A percentile compares a stretch with the other conserved stretches of the same genome.
phyloP scores from a whole-genome alignment of 2,329 filamentous ascomycete species.

The Trichoderma oligosporum region DNA sequence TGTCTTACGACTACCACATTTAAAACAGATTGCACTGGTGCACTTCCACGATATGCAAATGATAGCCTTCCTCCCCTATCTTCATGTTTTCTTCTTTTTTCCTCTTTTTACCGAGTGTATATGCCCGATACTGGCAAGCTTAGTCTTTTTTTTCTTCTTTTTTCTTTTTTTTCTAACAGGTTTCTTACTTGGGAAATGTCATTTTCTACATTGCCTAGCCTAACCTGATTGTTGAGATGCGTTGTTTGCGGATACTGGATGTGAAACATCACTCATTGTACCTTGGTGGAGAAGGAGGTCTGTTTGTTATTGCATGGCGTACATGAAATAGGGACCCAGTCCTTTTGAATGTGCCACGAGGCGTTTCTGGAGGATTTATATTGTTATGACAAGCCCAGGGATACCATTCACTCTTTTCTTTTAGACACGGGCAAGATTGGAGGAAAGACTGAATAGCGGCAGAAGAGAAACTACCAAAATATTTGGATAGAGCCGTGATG shows the following conservation, averaged over 20 bases:
- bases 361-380: constrained; percentile 17
- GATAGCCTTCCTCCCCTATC: constrained; percentile 19
- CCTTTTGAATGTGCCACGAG: constrained; percentile 18
- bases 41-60: constrained; percentile 27
- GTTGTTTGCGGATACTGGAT: background rate
- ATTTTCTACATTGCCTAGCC: background rate
- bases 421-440: constrained; percentile 12
- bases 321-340: constrained; percentile 12
- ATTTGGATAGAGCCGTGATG: constrained; percentile 12
- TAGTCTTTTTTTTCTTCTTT: constrained; percentile 21
- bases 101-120: constrained; percentile 3
- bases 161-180: constrained; percentile 19
- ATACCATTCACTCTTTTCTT: constrained; percentile 18
- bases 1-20: constrained; percentile 35
- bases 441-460: constrained; percentile 8
- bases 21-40: constrained; percentile 25
- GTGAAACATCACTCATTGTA: constrained; percentile 4
- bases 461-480: background rate
- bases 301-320: constrained; percentile 19
- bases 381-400: constrained; percentile 9
- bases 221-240: background rate
- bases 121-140: constrained; percentile 25
- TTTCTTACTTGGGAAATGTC: background rate
- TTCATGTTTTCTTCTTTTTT: background rate
- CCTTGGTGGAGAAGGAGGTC: constrained; percentile 5